Base-by-base conservation (phyloP, 2,329 filamentous ascomycete species). In the Colletotrichum sp. region DNA sequence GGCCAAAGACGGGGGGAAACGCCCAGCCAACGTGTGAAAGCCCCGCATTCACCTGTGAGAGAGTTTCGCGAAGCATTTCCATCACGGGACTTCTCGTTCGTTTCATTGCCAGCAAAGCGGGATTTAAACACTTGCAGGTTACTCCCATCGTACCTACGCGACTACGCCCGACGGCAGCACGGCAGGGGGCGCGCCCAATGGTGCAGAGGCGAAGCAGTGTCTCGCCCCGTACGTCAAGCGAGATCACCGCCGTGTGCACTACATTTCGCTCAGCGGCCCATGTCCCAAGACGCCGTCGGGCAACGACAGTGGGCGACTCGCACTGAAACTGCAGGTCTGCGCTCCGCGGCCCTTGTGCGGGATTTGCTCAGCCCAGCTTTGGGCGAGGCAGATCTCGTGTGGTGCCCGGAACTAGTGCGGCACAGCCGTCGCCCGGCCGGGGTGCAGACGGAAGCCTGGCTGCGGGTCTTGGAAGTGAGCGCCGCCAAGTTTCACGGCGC, bases 401-500 rank as follows among this genome's bases (percentile, higher is more conserved):
- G 24, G 55, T 30, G 55, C 26, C 55, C 55, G n/a, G 24, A 26
- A 34, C 68, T 71, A 26, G 60, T 71, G 69, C 61, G 48, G 69
- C 69, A 58, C 32, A 71, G 69, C 69, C 32, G 32, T 66, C 61
- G 69, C 69, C 69, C 69, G 69, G 43, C 61, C 32, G 64, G 43
- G 69, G 69, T 71, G 48, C 34, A 26, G 18, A 43, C 26, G 38
- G 32, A 38, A 32, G 32, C 21, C 32, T 64, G 60, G 60, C n/a
- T 38, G 30, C 30, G 28, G 58, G 28, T 61, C 24, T 30, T 61
- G 10, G 28, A 21, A n/a, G 28, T 30, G 58, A 61, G 15, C 8
- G 8, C 16, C 9, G 28, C 58, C 58, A 61, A 58, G 55, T 24
- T 28, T 28, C 16, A 26, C 26, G 60, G 60, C 30, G 28, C 13